Evolutionary conservation across 148 eudicot genomes (phyloP).

Genomic region (Arbutus unedo): DNA sequence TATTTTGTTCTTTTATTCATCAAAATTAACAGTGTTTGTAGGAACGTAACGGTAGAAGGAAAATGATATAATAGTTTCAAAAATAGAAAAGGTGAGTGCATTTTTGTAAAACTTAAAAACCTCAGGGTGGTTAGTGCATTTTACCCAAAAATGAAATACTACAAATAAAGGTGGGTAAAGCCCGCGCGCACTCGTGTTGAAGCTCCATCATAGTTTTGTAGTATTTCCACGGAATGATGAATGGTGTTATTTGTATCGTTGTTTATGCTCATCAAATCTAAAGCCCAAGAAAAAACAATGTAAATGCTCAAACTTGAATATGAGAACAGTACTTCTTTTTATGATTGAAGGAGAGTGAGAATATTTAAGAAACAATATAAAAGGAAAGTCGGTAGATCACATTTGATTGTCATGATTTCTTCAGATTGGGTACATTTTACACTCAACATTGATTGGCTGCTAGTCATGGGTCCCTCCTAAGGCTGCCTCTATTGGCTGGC

Average conservation of each 20-base stretch:
- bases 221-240: neutral
- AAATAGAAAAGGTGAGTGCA: too few relatives aligned
- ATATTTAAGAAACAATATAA: neutral
- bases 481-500: too few relatives aligned
- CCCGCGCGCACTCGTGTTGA: neutral
- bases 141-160: too few relatives aligned
- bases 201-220: slow-evolving; percentile 6
- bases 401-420: slow-evolving; percentile 34
- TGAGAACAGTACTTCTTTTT: neutral
- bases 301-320: neutral
- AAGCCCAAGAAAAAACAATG: neutral
- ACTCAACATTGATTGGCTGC: slow-evolving; percentile 7
- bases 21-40: too few relatives aligned
- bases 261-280: neutral
- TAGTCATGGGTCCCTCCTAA: neutral
- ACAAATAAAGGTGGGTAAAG: neutral
- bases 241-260: too few relatives aligned
- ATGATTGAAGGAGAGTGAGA: neutral
- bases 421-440: slow-evolving; percentile 20
- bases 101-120: too few relatives aligned
- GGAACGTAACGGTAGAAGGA: too few relatives aligned
- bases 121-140: too few relatives aligned
- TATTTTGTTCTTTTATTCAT: too few relatives aligned
- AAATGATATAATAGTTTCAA: too few relatives aligned
- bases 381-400: slow-evolving; percentile 35